phyloP scores from a whole-genome alignment of 768 basidiomycete genomes.

The Mrakia frigida region DNA sequence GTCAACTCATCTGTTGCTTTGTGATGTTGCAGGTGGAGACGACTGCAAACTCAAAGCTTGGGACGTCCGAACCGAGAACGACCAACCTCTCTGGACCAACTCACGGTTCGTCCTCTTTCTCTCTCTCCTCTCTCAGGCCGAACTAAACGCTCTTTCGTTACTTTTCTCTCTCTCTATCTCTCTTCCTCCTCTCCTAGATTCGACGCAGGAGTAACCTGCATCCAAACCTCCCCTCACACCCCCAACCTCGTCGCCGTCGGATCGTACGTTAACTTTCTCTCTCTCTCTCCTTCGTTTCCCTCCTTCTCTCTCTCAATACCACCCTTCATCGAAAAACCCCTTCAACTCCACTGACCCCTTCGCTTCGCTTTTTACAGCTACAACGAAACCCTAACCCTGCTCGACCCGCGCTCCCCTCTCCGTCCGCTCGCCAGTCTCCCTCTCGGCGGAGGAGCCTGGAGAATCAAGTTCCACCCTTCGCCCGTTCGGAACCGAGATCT shows the following conservation, averaged over 20 bases:
- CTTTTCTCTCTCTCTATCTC: not conserved
- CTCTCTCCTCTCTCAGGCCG: not conserved
- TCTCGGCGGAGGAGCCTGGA: slow-evolving; percentile 90
- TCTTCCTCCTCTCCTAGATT: slow-evolving; percentile 53
- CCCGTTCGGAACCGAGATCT: slow-evolving; percentile 62
- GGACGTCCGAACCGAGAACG: slow-evolving; percentile 69
- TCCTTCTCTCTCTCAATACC: slow-evolving; percentile 51
- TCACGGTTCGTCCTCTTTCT: slow-evolving; percentile 53
- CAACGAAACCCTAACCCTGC: slow-evolving; percentile 69
- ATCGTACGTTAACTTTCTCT: slow-evolving; percentile 63
- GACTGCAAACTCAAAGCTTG: slow-evolving; percentile 84
- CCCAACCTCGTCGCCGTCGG: slow-evolving; percentile 86
- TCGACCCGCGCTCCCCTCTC: slow-evolving; percentile 68
- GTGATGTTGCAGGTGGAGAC: slow-evolving; percentile 66
- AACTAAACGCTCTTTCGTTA: slow-evolving; percentile 22
- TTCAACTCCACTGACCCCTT: not conserved
- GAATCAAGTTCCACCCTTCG: slow-evolving; percentile 91
- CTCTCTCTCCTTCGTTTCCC: slow-evolving; percentile 51
- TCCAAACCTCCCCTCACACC: slow-evolving; percentile 72
- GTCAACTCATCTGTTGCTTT: not conserved
- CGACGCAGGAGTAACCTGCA: slow-evolving; percentile 84
- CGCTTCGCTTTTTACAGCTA: slow-evolving; percentile 56
- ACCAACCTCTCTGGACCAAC: slow-evolving; percentile 61
- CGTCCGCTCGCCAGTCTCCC: slow-evolving; percentile 57
- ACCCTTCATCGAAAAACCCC: slow-evolving; percentile 53